Evolutionary conservation across 345 rosid genomes (phyloP).

Genomic region (Euphorbia lathyris): DNA sequence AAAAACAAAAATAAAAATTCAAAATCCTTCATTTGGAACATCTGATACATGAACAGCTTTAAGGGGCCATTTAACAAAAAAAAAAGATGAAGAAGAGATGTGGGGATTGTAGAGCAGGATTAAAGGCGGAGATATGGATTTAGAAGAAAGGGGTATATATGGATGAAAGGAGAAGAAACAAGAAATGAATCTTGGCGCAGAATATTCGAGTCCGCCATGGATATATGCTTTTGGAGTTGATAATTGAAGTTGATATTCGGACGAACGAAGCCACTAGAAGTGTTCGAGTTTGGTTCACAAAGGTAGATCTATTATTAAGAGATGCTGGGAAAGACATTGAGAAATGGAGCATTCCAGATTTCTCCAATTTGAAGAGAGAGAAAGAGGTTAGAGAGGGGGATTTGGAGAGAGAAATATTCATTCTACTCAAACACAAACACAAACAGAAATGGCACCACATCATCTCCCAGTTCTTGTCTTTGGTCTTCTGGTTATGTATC

Average conservation of each 20-base stretch:
- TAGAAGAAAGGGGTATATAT: conserved; percentile 15
- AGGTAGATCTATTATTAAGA: no score
- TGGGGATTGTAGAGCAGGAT: background rate
- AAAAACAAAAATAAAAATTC: no score
- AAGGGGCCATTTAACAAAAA: conserved; percentile 44
- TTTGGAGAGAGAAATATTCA: no score
- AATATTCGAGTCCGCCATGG: conserved; percentile 21
- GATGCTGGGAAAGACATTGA: no score
- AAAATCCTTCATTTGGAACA: conserved; percentile 64
- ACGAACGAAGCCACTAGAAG: no score
- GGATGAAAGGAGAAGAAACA: background rate
- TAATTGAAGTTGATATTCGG: no score
- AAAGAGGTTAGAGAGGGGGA: no score
- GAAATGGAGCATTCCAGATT: no score
- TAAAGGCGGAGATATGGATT: background rate
- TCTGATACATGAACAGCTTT: conserved; percentile 84
- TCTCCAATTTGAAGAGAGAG: no score
- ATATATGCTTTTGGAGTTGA: conserved; percentile 24
- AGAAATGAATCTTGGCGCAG: conserved; percentile 14
- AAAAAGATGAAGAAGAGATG: background rate
- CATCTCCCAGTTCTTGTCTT: conserved; percentile 16
- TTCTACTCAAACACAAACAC: no score
- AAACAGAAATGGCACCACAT: conserved; percentile 26
- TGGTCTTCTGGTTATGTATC: conserved; percentile 35
- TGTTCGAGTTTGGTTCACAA: no score